Evolutionary conservation across 805 yeast species (phyloP).

Genomic region (Candida morakotiae): DNA sequence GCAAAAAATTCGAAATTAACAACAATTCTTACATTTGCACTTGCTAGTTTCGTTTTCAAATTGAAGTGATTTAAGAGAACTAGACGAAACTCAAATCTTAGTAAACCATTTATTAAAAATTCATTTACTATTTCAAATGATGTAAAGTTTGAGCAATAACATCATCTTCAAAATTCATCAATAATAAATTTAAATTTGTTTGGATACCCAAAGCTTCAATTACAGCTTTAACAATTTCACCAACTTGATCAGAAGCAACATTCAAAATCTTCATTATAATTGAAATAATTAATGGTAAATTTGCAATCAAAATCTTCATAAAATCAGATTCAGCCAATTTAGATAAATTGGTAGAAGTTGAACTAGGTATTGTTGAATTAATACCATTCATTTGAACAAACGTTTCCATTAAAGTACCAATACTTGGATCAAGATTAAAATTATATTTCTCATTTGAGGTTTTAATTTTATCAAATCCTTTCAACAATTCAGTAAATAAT

Average conservation of each 20-base stretch:
- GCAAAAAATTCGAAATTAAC: no score
- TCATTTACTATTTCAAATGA: neutral
- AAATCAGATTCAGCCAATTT: neutral
- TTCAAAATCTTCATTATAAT: constrained; percentile 3
- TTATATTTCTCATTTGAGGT: neutral
- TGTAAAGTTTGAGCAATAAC: neutral
- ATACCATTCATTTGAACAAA: neutral
- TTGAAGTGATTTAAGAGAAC: no score
- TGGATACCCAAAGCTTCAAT: constrained; percentile 1
- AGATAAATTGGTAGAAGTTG: neutral
- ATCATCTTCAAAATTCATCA: neutral
- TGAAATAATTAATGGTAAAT: constrained; percentile 5
- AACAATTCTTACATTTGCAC: no score
- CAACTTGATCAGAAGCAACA: constrained; percentile 4
- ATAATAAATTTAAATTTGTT: neutral
- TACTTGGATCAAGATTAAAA: neutral
- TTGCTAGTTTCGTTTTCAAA: no score
- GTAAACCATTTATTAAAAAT: no score
- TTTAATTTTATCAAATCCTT: neutral
- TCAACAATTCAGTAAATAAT: neutral
- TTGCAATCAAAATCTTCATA: neutral
- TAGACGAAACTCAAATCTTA: no score
- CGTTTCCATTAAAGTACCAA: neutral
- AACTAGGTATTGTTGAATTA: neutral
- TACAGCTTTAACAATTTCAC: constrained; percentile 5